Conservation (phyloP, 2,329 filamentous ascomycete species). For the Trichoderma aggressivum region DNA sequence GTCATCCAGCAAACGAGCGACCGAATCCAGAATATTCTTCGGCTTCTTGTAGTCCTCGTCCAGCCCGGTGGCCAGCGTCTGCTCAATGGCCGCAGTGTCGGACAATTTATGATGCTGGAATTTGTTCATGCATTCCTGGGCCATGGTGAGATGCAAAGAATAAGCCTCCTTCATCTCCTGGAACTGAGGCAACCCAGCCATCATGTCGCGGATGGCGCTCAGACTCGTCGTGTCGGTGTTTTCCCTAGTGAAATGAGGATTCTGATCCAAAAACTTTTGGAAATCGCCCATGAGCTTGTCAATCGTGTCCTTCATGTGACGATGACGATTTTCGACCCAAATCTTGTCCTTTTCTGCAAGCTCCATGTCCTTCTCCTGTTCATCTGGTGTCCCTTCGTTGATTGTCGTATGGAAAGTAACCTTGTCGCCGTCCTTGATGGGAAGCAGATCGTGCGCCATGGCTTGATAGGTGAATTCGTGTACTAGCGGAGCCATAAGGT, state of each 20-base stretch:
- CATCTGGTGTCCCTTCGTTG: slow-evolving; percentile 67
- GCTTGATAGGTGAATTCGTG: slow-evolving; percentile 99
- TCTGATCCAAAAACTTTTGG: slow-evolving; percentile 83
- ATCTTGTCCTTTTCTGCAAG: slow-evolving; percentile 87
- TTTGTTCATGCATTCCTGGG: slow-evolving; percentile 91
- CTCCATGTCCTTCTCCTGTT: slow-evolving; percentile 86
- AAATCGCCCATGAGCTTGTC: slow-evolving; percentile 92
- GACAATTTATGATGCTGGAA: slow-evolving; percentile 82
- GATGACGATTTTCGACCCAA: slow-evolving; percentile 91
- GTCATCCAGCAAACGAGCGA: slow-evolving; percentile 86
- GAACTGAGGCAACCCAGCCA: slow-evolving; percentile 90
- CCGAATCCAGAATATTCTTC: slow-evolving; percentile 80
- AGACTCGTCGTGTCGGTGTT: slow-evolving; percentile 68
- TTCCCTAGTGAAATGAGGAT: slow-evolving; percentile 84
- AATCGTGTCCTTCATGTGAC: slow-evolving; percentile 97
- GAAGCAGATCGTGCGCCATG: slow-evolving; percentile 91
- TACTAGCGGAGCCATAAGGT: slow-evolving; percentile 78
- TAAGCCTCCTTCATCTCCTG: slow-evolving; percentile 95
- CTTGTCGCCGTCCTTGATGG: slow-evolving; percentile 85
- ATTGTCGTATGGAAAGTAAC: slow-evolving; percentile 77
- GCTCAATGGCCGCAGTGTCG: slow-evolving; percentile 84
- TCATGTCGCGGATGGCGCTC: slow-evolving; percentile 94
- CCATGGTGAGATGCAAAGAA: slow-evolving; percentile 92
- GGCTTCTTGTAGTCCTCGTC: slow-evolving; percentile 91
- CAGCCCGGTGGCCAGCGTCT: slow-evolving; percentile 84